Evolutionary conservation across 2,329 filamentous ascomycete species (phyloP).

Genomic region (Zymoseptoria pseudotritici): DNA sequence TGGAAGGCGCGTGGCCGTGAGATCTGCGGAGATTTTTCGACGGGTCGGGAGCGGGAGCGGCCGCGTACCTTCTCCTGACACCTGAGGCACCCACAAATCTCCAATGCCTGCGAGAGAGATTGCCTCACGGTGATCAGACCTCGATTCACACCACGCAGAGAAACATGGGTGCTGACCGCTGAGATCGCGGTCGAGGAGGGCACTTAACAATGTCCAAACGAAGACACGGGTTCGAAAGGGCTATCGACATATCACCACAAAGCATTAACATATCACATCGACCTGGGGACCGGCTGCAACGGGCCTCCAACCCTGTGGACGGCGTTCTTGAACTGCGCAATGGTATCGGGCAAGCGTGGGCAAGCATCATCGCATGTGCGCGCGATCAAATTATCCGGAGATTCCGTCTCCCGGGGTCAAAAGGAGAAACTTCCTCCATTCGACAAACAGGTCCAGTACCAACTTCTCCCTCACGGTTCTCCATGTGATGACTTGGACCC

Average conservation of each 20-base stretch:
- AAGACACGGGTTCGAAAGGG: too few species aligned
- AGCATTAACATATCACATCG: too few species aligned
- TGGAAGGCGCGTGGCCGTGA: not conserved
- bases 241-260: too few species aligned
- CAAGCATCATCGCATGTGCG: not conserved
- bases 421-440: not conserved
- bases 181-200: not conserved
- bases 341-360: not conserved
- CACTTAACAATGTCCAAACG: too few species aligned
- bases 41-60: too few species aligned
- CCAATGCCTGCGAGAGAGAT: not conserved
- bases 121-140: not conserved
- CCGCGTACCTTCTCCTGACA: not conserved
- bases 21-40: not conserved
- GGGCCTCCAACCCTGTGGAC: too few species aligned
- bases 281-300: too few species aligned
- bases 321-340: too few species aligned
- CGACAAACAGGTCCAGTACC: not conserved
- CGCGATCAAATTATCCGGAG: not conserved
- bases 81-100: not conserved
- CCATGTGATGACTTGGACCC: too few species aligned
- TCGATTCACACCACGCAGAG: not conserved
- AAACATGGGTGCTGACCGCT: not conserved
- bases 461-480: not conserved
- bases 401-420: not conserved